Evolutionary conservation across 176 grass and related monocot genomes (phyloP).

Genomic region (Cenchrus americanus): DNA sequence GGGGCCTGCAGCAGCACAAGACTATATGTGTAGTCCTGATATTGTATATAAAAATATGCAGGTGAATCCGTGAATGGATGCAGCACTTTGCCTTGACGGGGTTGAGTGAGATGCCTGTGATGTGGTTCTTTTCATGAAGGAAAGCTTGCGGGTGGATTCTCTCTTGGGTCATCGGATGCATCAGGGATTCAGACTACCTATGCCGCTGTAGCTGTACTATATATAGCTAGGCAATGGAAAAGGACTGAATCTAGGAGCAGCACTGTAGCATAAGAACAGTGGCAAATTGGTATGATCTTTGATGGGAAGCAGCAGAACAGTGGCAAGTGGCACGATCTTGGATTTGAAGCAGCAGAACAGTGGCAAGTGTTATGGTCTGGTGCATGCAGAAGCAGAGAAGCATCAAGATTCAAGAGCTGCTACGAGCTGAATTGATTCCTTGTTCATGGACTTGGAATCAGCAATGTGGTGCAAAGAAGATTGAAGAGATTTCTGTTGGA

Average conservation of each 20-base stretch:
- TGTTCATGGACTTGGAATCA: slow-evolving; percentile 27
- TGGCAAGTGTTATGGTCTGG: neutral
- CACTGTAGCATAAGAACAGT: slow-evolving; percentile 35
- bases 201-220: slow-evolving; percentile 40
- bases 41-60: slow-evolving; percentile 39
- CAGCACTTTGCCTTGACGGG: slow-evolving; percentile 56
- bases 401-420: neutral
- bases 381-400: slow-evolving; percentile 37
- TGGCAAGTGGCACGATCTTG: neutral
- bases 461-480: slow-evolving; percentile 25
- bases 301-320: slow-evolving; percentile 16
- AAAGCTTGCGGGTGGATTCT: slow-evolving; percentile 62
- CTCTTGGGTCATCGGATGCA: slow-evolving; percentile 35
- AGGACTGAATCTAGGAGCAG: slow-evolving; percentile 14
- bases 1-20: slow-evolving; percentile 44
- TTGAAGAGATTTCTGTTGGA: slow-evolving; percentile 31
- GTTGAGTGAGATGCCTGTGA: slow-evolving; percentile 48
- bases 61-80: slow-evolving; percentile 31
- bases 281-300: slow-evolving; percentile 20
- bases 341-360: slow-evolving; percentile 13
- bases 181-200: slow-evolving; percentile 44
- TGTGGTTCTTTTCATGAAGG: slow-evolving; percentile 69
- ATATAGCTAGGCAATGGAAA: slow-evolving; percentile 32
- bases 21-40: slow-evolving; percentile 34
- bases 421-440: neutral